Evolutionary conservation across 164 flowering plant genomes (phyloP).

Genomic region (Kingdonia uniflora): DNA sequence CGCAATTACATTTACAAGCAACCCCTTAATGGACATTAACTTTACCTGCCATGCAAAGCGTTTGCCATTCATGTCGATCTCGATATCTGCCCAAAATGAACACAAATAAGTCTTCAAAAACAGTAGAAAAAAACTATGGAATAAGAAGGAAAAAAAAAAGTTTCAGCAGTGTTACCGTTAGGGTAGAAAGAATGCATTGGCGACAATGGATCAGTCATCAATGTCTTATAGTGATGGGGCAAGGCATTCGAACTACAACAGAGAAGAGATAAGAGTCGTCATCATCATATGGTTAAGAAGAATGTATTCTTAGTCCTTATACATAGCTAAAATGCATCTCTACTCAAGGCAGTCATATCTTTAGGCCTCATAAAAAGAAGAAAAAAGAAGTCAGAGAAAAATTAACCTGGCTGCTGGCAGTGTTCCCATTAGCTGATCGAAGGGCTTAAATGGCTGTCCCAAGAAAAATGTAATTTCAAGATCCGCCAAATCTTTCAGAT

Average conservation of each 20-base stretch:
- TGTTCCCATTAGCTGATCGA: conserved; percentile 97
- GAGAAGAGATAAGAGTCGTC: conserved; percentile 4
- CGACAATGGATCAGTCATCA: conserved; percentile 85
- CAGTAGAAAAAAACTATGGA: neutral
- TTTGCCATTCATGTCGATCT: conserved; percentile 97
- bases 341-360: neutral
- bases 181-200: conserved; percentile 79
- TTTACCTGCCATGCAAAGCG: conserved; percentile 96
- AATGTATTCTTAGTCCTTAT: neutral
- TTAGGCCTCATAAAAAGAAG: too few relatives aligned
- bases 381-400: neutral
- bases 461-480: conserved; percentile 81
- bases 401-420: conserved; percentile 88
- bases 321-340: neutral
- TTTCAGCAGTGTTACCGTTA: conserved; percentile 58
- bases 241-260: conserved; percentile 69
- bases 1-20: neutral
- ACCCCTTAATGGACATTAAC: neutral
- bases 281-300: conserved; percentile 2
- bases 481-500: conserved; percentile 72
- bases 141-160: conserved; percentile 14
- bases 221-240: conserved; percentile 59
- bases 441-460: conserved; percentile 96
- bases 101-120: conserved; percentile 4
- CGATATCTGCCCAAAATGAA: conserved; percentile 56